Evolutionary conservation across 2,329 filamentous ascomycete species (phyloP), one percentile per base, ranked within the genome.

Genomic region (Beauveria asiatica): DNA sequence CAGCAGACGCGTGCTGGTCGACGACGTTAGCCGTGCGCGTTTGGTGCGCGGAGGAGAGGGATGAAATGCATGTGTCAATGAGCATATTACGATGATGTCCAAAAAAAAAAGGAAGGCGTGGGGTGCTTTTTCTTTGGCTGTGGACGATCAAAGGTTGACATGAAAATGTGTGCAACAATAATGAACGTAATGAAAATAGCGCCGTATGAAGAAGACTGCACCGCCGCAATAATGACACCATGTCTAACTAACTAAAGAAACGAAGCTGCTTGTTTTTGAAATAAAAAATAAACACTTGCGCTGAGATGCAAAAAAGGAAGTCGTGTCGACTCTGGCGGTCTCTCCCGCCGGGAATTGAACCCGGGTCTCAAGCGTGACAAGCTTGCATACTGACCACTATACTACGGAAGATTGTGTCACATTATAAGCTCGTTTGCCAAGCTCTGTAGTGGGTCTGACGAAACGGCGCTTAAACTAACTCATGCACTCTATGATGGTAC

Each of bases 261-360:
- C 13, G 11, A 13, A 6, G 13, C 11, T 13, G 1, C 11, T 2
- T 5, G 13, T 33, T 13, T 13, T n/a, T 4, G 9, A n/a, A 17
- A 49, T 30, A 2, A 27, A 30, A 19, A 50, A 50, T 9, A 10
- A 52, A 17, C 5, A 52, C 8, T 10, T 8, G n/a, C 17, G 41
- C 2, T 21, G 13, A 4, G 11, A 11, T 13, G 27, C 49, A 52
- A 52, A 52, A 58, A 58, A 25, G 37, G 52, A 58, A 52, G 56
- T 45, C 56, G 37, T 58, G 11, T 33, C 37, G 56, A 51, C 56
- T 52, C 11, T 58, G 56, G 56, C 56, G 56, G 56, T 58, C 56
- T 58, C 56, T 51, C 48, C 42, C 50, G 50, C 50, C 50, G 50
- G 50, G 50, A 53, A 53, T 53, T 53, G 50, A 53, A 53, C 50